phyloP scores from a whole-genome alignment of 75 land plant genomes.

The Pinus albicaulis region DNA sequence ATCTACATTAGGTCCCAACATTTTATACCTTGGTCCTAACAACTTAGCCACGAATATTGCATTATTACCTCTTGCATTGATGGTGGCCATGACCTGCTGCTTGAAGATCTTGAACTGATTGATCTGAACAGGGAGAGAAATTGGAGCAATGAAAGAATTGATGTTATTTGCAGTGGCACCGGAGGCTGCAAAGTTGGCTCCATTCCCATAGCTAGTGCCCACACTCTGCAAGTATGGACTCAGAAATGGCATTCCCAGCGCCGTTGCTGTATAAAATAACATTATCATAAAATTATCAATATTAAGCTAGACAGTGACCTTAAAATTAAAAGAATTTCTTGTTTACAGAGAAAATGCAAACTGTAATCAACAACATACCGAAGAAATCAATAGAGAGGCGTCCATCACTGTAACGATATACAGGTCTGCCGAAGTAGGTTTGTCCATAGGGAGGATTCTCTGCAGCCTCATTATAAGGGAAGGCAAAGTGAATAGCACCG shows the following conservation, averaged over 20 bases:
- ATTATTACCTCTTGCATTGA: not conserved
- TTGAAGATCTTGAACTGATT: conserved; percentile 28
- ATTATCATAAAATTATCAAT: too few relatives aligned
- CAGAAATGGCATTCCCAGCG: conserved; percentile 45
- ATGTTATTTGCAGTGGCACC: conserved; percentile 34
- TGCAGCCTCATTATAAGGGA: conserved; percentile 11
- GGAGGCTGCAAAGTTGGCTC: conserved; percentile 69
- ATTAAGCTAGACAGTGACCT: too few relatives aligned
- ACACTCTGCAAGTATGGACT: conserved; percentile 44
- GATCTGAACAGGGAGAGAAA: conserved; percentile 18
- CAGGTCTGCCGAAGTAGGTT: conserved; percentile 17
- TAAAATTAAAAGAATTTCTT: too few relatives aligned
- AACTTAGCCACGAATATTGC: too few relatives aligned
- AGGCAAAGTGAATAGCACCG: conserved; percentile 22
- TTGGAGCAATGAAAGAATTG: conserved; percentile 12
- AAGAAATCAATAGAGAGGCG: conserved; percentile 19
- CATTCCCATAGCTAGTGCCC: conserved; percentile 52
- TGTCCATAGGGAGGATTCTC: conserved; percentile 25
- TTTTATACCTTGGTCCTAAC: too few relatives aligned
- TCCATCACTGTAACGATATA: conserved; percentile 20
- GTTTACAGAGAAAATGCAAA: too few relatives aligned
- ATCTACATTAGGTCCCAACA: too few relatives aligned
- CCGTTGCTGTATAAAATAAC: conserved; percentile 30
- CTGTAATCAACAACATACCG: not conserved
- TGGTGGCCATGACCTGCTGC: conserved; percentile 1